phyloP scores from a whole-genome alignment of 352 stramenopile species.

The Globisporangium ultimum region DNA sequence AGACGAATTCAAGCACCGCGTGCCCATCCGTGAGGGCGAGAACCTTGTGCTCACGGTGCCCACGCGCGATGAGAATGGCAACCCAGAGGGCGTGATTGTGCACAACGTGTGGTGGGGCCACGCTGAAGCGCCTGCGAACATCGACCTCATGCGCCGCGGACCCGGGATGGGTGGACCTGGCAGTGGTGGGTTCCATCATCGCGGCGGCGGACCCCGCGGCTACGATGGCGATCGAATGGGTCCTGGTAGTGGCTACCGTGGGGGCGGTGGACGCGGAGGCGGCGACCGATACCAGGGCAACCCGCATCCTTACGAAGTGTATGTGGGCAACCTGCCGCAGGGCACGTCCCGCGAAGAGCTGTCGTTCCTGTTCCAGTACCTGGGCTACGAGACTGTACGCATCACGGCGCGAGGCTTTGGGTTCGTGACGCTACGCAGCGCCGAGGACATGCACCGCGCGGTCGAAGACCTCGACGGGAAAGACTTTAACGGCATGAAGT shows the following conservation, averaged over 20 bases:
- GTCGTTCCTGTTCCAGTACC: constrained; percentile 77
- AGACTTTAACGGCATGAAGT: constrained; percentile 77
- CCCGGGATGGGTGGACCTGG: constrained; percentile 16
- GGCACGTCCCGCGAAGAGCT: constrained; percentile 78
- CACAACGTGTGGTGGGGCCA: constrained; percentile 86
- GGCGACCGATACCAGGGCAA: constrained; percentile 43
- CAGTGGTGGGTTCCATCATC: constrained; percentile 14
- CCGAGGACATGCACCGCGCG: constrained; percentile 74
- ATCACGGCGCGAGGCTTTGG: constrained; percentile 81
- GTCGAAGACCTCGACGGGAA: constrained; percentile 79
- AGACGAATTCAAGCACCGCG: constrained; percentile 80
- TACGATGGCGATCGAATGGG: constrained; percentile 37
- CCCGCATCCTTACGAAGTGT: constrained; percentile 75
- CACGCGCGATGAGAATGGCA: constrained; percentile 71
- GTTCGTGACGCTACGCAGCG: constrained; percentile 77
- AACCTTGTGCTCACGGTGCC: constrained; percentile 76
- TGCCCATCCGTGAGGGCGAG: constrained; percentile 80
- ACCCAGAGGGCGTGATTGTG: constrained; percentile 64
- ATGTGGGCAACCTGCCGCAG: constrained; percentile 80
- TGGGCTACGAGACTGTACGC: constrained; percentile 79
- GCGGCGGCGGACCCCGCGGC: constrained; percentile 16
- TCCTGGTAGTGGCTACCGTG: constrained; percentile 11
- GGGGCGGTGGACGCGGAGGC: constrained; percentile 21
- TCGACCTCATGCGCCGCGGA: constrained; percentile 49
- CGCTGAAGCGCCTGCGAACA: constrained; percentile 62